phyloP scores from a whole-genome alignment of 1,284 basidiomycete species.

The Malassezia sp. region DNA sequence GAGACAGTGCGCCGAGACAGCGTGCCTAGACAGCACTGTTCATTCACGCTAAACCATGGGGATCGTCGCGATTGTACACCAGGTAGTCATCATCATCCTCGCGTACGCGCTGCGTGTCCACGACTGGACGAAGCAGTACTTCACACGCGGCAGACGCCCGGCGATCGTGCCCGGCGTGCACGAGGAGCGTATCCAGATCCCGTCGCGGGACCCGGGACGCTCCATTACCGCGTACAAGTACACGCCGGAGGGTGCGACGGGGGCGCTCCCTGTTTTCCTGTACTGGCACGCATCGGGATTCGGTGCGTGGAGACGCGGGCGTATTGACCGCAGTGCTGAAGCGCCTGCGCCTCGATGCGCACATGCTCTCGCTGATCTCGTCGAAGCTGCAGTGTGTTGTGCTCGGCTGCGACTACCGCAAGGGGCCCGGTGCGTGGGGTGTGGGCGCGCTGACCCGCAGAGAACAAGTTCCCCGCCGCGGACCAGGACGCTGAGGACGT shows the following conservation, averaged over 20 bases:
- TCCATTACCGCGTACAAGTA: conserved; percentile 25
- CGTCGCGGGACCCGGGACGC: conserved; percentile 23
- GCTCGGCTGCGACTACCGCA: conserved; percentile 22
- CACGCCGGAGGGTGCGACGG: conserved; percentile 13
- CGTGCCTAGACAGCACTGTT: too few species aligned
- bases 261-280: conserved; percentile 19
- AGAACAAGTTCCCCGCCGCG: conserved; percentile 31
- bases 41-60: too few species aligned
- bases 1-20: too few species aligned
- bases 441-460: conserved; percentile 21
- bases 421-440: conserved; percentile 30
- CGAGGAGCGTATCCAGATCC: conserved; percentile 15
- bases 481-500: conserved; percentile 29
- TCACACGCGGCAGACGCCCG: not conserved
- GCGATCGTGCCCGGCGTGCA: conserved; percentile 5
- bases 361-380: conserved; percentile 7
- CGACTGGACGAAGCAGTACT: too few species aligned
- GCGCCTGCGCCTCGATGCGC: conserved; percentile 11
- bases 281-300: conserved; percentile 25
- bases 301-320: too few species aligned
- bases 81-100: too few species aligned
- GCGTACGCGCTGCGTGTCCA: too few species aligned
- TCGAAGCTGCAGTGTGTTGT: conserved; percentile 7
- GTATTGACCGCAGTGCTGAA: conserved; percentile 6
- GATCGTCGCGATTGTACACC: too few species aligned